Base-by-base conservation (phyloP, 306 rosid species). In the Cotoneaster glaucophyllus region DNA sequence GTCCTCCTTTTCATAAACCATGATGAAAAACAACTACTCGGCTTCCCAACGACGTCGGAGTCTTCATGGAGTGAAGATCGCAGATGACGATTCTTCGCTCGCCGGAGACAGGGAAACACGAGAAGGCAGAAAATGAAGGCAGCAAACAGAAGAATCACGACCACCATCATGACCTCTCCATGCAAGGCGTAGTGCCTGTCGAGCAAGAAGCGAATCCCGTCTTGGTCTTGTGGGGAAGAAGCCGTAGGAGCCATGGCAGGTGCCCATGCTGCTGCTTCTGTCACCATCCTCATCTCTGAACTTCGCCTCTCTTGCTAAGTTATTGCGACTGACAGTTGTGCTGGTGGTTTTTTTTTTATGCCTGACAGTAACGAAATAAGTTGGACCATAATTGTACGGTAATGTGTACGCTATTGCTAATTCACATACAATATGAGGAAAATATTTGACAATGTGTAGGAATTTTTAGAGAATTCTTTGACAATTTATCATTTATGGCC, bases 101-200 rank as follows among this genome's bases (percentile, higher is more conserved):
- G 80, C 19, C 52, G 78, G 59, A 90, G 58, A 25, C 81, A 67
- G 0, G 91, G 89, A 4, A 78, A 6, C 32, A 67, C 43, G n/a
- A 82, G 43, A 37, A 85, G 37, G 54, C 78, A 74, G 43, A 72
- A 18, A 14, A 90, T 70, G 80, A 88, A 77, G 62, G 85, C 65
- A 18, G 66, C 61, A 80, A 90, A 86, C 48, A 77, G 7, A 13
- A 77, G 9, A 52, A 88, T 31, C 25, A 86, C 71, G 25, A 75
- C 81, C 0, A 86, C 1, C 22, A 90, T 74, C 75, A 83, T 76
- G 44, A 90, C 77, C 72, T 77, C 58, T 19, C 96, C 96, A 37
- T 90, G 84, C 39, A 80, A 73, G 24, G 82, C 91, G 62, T 74
- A 90, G 74, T 78, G 69, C 62, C 63, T 77, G 22, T 90, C 93